Base-by-base conservation (phyloP, 192 early-diverging fungal species). In the Backusella macrospora region DNA sequence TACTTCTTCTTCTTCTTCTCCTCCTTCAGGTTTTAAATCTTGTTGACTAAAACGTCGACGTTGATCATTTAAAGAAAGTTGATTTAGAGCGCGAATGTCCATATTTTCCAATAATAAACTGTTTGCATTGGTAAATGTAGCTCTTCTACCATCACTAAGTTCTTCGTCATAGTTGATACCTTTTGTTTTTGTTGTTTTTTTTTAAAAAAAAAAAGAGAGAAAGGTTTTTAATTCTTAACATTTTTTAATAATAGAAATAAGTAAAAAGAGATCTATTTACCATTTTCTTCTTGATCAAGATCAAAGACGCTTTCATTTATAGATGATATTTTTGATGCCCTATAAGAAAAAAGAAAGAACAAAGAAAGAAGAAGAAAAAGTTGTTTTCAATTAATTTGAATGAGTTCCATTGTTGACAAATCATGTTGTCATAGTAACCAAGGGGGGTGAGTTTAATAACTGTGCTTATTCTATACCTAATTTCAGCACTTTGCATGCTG, bases 401-500 rank as follows among this genome's bases (percentile, higher is more conserved):
- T 34, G 0, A 34, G 2, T 34, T 34, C 2, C 0, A 34, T 34
- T 34, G 29, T 34, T 34, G 34, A 13, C 62, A 62, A 37, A 62
- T 26, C 62, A n/a, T 12, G 42, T 67, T 42, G 43, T 44, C 21
- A 67, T 42, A 13, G 65, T 26, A 18, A 49, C n/a, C 29, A 34
- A 34, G 29, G 29, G 29, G 29, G 29, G 29, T 34, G 29, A 34
- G 29, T 34, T 34, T 34, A 34, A 34, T 34, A 34, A 34, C 29
- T 34, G 29, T 2, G 29, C 18, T 8, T 9, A 7, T 37, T 3
- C 1, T 47, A 44, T 10, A 66, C 67, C 67, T 68, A 68, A 47
- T 47, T 18, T 68, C 67, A 68, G 67, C 67, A 68, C 67, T 68
- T 68, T 68, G 67, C 67, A 68, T 68, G 67, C 67, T 68, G 67